phyloP scores from a whole-genome alignment of 2,329 filamentous ascomycete genomes.

The Sporothrix phasma region DNA sequence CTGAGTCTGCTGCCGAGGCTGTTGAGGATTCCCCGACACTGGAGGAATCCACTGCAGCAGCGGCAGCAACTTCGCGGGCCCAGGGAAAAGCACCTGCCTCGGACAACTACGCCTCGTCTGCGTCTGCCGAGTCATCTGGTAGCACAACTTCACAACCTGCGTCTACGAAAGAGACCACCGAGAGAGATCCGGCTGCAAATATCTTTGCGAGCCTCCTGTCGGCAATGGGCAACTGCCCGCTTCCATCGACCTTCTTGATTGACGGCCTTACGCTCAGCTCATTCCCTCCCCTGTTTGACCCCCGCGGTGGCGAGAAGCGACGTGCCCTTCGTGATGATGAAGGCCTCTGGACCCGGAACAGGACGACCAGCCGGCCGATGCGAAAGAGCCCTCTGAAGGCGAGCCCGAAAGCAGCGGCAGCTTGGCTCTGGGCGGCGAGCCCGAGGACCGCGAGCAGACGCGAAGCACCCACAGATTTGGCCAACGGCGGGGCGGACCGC shows the following conservation, averaged over 20 bases:
- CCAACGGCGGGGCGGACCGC: constrained; percentile 56
- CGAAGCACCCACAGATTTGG: constrained; percentile 43
- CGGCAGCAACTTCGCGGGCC: not conserved
- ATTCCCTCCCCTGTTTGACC: constrained; percentile 73
- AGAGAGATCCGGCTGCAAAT: constrained; percentile 18
- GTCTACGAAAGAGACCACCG: constrained; percentile 8
- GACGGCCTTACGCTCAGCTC: constrained; percentile 22
- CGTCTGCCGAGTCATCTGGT: not conserved
- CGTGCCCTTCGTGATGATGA: constrained; percentile 68
- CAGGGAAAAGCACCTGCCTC: constrained; percentile 12
- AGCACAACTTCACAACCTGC: not conserved
- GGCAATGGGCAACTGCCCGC: constrained; percentile 29
- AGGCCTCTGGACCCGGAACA: constrained; percentile 36
- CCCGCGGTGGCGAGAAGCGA: constrained; percentile 70
- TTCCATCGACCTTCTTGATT: constrained; percentile 23
- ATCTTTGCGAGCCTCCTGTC: constrained; percentile 30
- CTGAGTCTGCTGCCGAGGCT: constrained; percentile 40
- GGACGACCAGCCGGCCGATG: constrained; percentile 36
- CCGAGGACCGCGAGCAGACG: constrained; percentile 62
- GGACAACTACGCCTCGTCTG: not conserved
- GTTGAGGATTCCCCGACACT: constrained; percentile 27
- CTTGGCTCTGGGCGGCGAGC: constrained; percentile 82
- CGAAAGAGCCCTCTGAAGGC: constrained; percentile 51
- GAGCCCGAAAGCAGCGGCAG: constrained; percentile 73
- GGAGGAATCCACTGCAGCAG: constrained; percentile 22